Conservation (phyloP, 345 rosid genomes). For the Citrus glauca region DNA sequence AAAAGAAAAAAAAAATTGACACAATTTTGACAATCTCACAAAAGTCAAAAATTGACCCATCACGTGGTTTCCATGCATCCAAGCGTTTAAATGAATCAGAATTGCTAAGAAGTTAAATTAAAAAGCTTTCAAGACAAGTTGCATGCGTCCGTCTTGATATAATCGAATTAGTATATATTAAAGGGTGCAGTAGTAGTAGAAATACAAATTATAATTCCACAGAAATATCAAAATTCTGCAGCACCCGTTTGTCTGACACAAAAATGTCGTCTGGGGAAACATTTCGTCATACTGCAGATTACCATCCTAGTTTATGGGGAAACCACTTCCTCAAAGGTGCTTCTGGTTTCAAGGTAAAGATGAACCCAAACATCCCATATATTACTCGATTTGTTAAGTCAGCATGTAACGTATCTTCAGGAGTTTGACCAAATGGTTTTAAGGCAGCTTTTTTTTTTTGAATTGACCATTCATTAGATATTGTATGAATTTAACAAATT, state of each 20-base stretch:
- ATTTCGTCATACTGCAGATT: neutral
- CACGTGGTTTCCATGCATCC: too few relatives aligned
- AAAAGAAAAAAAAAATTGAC: too few relatives aligned
- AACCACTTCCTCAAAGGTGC: constrained; percentile 13
- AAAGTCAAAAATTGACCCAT: too few relatives aligned
- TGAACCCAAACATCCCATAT: neutral
- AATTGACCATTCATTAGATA: too few relatives aligned
- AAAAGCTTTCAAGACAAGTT: too few relatives aligned
- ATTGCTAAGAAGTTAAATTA: too few relatives aligned
- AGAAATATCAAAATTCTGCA: neutral
- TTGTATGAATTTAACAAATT: neutral
- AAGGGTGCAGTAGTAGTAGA: too few relatives aligned
- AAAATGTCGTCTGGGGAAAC: neutral
- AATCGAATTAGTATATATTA: too few relatives aligned
- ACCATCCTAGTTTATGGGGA: constrained; percentile 21
- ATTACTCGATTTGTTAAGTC: neutral
- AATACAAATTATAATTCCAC: too few relatives aligned
- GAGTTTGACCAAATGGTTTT: neutral
- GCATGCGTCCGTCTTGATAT: too few relatives aligned
- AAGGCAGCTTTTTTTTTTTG: neutral
- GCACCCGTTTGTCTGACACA: neutral
- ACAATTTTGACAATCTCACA: too few relatives aligned
- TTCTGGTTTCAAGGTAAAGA: neutral
- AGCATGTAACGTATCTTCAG: neutral
- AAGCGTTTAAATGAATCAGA: too few relatives aligned